These are phyloP conservation scores for Daldinia eschscholtzii DNA, from an alignment of 2,329 filamentous ascomycete genomes.

Conservation along the genomic window DNA sequence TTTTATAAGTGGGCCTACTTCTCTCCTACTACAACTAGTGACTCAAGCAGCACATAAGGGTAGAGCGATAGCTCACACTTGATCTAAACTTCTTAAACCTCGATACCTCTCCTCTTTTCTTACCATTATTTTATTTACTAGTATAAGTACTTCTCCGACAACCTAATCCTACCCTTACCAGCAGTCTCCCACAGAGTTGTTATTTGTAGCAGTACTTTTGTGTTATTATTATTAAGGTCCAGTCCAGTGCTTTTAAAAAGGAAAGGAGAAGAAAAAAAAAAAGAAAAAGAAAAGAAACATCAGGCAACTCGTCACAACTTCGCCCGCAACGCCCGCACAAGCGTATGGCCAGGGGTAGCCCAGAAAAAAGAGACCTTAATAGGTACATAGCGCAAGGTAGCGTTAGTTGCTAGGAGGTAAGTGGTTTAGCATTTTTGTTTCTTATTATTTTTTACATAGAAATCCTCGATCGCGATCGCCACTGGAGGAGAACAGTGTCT, in stretches of 20 bases:
- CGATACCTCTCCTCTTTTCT: conserved; percentile 14
- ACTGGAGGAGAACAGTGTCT: conserved; percentile 28
- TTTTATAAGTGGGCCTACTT: conserved; percentile 31
- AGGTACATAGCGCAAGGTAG: conserved; percentile 28
- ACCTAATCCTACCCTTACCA: background rate
- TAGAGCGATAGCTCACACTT: conserved; percentile 5
- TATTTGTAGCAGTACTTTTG: background rate
- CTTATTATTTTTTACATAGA: conserved; percentile 11
- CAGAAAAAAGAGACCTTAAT: conserved; percentile 16
- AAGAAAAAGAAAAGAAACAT: conserved; percentile 1
- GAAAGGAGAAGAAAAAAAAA: background rate
- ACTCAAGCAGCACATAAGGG: conserved; percentile 11
- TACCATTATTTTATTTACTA: background rate
- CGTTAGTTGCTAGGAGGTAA: conserved; percentile 10
- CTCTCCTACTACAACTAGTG: conserved; percentile 15
- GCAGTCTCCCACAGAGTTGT: background rate
- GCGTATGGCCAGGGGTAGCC: conserved; percentile 6
- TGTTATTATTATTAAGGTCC: background rate
- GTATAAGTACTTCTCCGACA: conserved; percentile 3
- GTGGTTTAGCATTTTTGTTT: conserved; percentile 12
- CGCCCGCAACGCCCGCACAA: conserved; percentile 27
- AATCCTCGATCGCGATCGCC: conserved; percentile 42
- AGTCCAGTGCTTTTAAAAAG: background rate
- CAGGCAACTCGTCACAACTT: conserved; percentile 26
- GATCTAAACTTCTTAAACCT: background rate